Conservation (phyloP, 192 early-diverging fungal species). For the Linnemannia hyalina region DNA sequence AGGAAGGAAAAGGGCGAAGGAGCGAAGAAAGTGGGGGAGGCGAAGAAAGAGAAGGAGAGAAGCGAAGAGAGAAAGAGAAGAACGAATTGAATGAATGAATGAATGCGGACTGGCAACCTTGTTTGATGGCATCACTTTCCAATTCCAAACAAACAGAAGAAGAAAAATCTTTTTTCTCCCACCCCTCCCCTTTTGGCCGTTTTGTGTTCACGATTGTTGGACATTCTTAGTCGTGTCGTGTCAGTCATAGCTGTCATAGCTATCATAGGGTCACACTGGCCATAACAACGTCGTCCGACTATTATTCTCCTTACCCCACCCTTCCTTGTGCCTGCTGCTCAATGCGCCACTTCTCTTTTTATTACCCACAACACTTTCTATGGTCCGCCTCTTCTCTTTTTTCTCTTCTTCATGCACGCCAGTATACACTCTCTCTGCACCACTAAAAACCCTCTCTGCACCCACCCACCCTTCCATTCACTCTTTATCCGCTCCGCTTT, state of each 20-base stretch:
- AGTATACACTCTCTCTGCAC: neutral
- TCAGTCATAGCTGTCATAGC: too few species aligned
- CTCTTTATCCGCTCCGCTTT: conserved; percentile 1
- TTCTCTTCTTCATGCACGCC: neutral
- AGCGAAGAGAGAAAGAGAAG: neutral
- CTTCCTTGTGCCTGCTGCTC: too few species aligned
- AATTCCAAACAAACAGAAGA: conserved; percentile 5
- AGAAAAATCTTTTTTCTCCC: neutral
- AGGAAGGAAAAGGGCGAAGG: neutral
- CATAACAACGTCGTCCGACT: too few species aligned
- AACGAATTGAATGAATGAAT: neutral
- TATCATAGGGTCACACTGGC: too few species aligned
- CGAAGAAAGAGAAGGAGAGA: neutral
- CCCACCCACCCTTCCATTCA: neutral
- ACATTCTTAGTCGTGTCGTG: too few species aligned
- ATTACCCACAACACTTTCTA: neutral
- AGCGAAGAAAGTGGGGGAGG: neutral
- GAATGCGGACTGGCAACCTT: neutral
- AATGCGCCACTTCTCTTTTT: too few species aligned
- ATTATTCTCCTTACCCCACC: too few species aligned
- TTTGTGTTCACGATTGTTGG: neutral
- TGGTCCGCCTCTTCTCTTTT: neutral
- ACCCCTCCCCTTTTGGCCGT: neutral
- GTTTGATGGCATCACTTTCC: neutral
- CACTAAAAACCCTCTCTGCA: neutral